phyloP scores from a whole-genome alignment of 305 asterid genomes.

The Fraxinus platypoda region DNA sequence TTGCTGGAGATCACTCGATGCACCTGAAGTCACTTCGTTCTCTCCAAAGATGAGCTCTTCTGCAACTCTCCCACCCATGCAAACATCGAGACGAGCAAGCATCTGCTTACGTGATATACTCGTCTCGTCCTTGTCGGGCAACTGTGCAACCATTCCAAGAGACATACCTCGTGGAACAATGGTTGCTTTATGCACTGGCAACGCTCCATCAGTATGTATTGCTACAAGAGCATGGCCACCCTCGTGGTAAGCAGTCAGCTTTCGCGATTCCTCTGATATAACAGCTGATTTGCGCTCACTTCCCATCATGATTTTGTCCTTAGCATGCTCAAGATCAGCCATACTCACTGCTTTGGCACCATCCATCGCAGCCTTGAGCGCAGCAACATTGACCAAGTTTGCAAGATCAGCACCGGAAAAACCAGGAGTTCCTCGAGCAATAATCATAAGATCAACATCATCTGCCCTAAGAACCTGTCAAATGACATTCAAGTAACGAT shows the following conservation, averaged over 20 bases:
- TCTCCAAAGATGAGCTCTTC: constrained; percentile 96
- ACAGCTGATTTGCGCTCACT: constrained; percentile 95
- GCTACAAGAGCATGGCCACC: constrained; percentile 99
- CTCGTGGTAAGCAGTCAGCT: constrained; percentile 88
- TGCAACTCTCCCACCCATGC: constrained; percentile 95
- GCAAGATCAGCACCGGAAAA: constrained; percentile 98
- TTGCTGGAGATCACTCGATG: constrained; percentile 74
- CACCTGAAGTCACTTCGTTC: constrained; percentile 85
- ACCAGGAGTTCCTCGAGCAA: constrained; percentile 94
- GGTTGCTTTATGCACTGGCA: constrained; percentile 93
- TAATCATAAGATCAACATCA: constrained; percentile 78
- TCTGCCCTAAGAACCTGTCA: constrained; percentile 82
- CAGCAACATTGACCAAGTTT: constrained; percentile 87
- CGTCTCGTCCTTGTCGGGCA: constrained; percentile 89
- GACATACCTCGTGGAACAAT: constrained; percentile 94
- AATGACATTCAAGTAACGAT: background rate
- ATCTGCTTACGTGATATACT: constrained; percentile 80
- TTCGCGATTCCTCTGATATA: constrained; percentile 78
- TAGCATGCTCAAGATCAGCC: constrained; percentile 87
- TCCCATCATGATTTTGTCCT: constrained; percentile 98
- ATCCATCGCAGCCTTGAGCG: constrained; percentile 93
- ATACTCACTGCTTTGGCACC: constrained; percentile 82
- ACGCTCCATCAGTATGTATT: constrained; percentile 80
- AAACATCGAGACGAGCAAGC: constrained; percentile 86
- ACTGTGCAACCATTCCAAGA: constrained; percentile 91